Percentiles rank a stretch among this genome's conserved stretches.
Evolutionary conservation across 2,329 filamentous ascomycete species (phyloP).

Genomic region (Fusarium tanahbumbuense): DNA sequence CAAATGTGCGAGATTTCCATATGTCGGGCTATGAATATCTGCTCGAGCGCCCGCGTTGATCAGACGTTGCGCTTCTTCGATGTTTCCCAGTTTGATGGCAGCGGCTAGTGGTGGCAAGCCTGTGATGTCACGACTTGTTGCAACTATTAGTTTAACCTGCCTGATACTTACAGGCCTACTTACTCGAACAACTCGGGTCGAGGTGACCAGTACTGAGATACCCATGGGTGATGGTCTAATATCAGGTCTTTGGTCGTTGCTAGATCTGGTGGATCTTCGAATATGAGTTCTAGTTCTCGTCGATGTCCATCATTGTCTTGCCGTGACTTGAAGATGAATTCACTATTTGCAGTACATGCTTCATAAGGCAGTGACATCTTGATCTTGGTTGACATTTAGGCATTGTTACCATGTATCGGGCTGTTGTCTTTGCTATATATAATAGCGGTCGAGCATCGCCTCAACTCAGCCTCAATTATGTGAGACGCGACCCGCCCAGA

Average conservation of each 20-base stretch:
- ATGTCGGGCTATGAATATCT: neutral
- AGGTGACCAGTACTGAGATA: neutral
- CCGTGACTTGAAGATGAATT: neutral
- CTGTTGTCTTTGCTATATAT: neutral
- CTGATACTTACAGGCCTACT: accelerated
- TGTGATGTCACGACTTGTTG: neutral
- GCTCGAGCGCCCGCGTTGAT: neutral
- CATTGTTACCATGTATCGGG: accelerated
- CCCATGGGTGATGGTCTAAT: neutral
- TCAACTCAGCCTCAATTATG: neutral
- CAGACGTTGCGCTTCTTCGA: neutral
- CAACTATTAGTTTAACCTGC: neutral
- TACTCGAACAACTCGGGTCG: neutral
- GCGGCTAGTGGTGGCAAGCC: neutral
- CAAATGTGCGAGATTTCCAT: neutral
- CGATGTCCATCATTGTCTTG: neutral
- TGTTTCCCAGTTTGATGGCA: neutral
- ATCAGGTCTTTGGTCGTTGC: neutral
- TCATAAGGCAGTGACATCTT: neutral
- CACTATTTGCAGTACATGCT: neutral
- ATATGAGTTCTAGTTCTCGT: neutral
- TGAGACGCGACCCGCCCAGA: neutral
- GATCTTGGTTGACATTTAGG: neutral
- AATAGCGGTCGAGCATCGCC: neutral
- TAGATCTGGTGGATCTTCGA: neutral